phyloP scores from a whole-genome alignment of 768 basidiomycete genomes.

The Hypholoma sublateritium region DNA sequence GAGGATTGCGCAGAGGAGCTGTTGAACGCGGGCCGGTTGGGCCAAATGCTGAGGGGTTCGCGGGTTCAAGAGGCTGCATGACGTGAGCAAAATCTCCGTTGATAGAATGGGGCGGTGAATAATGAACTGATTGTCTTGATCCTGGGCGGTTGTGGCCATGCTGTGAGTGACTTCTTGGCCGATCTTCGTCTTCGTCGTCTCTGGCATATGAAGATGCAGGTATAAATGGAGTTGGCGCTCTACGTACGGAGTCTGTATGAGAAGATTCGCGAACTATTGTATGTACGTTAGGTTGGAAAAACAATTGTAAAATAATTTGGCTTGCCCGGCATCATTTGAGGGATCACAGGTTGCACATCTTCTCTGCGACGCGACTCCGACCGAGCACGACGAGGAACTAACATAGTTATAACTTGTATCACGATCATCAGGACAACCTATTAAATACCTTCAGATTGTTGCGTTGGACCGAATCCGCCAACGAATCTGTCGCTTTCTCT shows the following conservation, averaged over 20 bases:
- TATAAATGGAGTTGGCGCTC: slow-evolving; percentile 30
- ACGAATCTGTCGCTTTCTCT: slow-evolving; percentile 25
- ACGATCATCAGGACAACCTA: not conserved
- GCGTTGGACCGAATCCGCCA: slow-evolving; percentile 22
- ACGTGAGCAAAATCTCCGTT: slow-evolving; percentile 26
- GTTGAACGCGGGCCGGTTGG: slow-evolving; percentile 24
- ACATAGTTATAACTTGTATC: not conserved
- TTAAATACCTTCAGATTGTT: slow-evolving; percentile 13
- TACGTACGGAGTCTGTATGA: slow-evolving; percentile 6
- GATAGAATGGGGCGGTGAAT: slow-evolving; percentile 17
- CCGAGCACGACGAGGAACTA: slow-evolving; percentile 12
- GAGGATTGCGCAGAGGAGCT: slow-evolving; percentile 46
- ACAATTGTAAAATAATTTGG: not conserved
- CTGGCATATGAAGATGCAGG: slow-evolving; percentile 17
- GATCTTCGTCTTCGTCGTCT: slow-evolving; percentile 20
- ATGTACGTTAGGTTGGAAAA: not conserved
- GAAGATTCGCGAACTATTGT: not conserved
- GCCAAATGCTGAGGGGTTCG: slow-evolving; percentile 27
- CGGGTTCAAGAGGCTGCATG: slow-evolving; percentile 31
- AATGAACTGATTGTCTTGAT: slow-evolving; percentile 16
- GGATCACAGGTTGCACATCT: slow-evolving; percentile 7
- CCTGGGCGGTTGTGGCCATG: slow-evolving; percentile 7
- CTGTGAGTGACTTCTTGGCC: slow-evolving; percentile 12
- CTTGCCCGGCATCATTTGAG: slow-evolving; percentile 6
- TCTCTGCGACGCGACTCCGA: slow-evolving; percentile 14